Percentiles rank a stretch among this genome's conserved stretches.
These are phyloP conservation scores for Saccharomycopsis fibuligera DNA, from an alignment of 805 yeast species.

Conservation along the genomic window DNA sequence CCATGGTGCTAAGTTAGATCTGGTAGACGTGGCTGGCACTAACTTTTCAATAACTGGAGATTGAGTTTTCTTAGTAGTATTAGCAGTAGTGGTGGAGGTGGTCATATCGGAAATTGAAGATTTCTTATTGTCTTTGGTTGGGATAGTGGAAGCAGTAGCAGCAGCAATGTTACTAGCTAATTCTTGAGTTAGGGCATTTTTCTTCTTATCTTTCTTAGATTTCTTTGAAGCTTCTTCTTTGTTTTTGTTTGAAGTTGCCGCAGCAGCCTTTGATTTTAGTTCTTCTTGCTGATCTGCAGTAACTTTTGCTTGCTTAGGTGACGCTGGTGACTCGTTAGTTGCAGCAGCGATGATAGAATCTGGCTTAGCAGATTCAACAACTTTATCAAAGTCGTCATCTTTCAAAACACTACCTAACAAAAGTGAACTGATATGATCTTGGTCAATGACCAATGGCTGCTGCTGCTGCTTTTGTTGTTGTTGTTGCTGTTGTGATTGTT, in stretches of 20 bases:
- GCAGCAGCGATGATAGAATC: constrained; percentile 11
- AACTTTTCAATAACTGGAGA: constrained; percentile 16
- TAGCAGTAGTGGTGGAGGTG: not conserved
- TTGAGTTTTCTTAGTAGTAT: not conserved
- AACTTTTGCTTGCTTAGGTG: not conserved
- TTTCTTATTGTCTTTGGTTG: not conserved
- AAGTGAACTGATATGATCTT: constrained; percentile 9
- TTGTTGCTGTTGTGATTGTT: not conserved
- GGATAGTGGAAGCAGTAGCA: not conserved
- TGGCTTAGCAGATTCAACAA: not conserved
- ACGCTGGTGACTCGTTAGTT: not conserved
- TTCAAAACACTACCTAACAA: constrained; percentile 33
- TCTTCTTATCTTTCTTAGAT: not conserved
- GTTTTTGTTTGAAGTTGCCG: not conserved
- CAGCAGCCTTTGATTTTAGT: not conserved
- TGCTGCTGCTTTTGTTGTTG: not conserved
- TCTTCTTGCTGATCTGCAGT: not conserved
- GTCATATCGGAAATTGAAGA: not conserved
- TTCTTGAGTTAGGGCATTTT: not conserved
- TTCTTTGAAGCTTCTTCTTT: not conserved
- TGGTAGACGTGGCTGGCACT: constrained; percentile 13
- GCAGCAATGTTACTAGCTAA: not conserved
- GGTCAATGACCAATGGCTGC: not conserved
- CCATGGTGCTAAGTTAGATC: constrained; percentile 46
- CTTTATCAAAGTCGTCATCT: constrained; percentile 24